These are phyloP conservation scores for Yamadazyma paraphyllophila DNA, from an alignment of 805 yeast species.

Conservation along the genomic window DNA sequence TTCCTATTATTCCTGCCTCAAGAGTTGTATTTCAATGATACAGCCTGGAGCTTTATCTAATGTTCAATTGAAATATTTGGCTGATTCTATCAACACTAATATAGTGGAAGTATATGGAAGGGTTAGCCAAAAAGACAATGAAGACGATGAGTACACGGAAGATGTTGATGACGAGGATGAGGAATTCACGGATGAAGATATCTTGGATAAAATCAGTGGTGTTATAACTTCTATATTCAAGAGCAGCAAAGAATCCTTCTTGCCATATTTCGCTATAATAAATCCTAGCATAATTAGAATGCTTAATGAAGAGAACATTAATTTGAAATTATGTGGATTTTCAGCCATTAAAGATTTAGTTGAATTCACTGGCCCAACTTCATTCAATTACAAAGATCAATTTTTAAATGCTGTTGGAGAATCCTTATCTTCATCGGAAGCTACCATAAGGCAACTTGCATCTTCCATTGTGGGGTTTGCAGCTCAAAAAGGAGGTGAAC, in stretches of 20 bases:
- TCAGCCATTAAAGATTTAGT: constrained; percentile 77
- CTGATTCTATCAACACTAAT: constrained; percentile 58
- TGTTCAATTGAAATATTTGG: constrained; percentile 54
- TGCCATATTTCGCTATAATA: constrained; percentile 62
- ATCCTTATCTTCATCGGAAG: constrained; percentile 60
- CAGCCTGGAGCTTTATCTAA: constrained; percentile 61
- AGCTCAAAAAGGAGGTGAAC: constrained; percentile 73
- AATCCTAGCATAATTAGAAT: constrained; percentile 62
- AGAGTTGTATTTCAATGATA: constrained; percentile 62
- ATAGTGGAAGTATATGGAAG: constrained; percentile 69
- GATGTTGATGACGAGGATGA: constrained; percentile 81
- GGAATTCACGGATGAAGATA: constrained; percentile 87
- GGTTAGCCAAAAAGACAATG: constrained; percentile 64
- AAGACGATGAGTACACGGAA: constrained; percentile 82
- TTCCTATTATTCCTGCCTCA: constrained; percentile 71
- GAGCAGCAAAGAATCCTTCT: constrained; percentile 53
- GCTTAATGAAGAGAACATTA: constrained; percentile 64
- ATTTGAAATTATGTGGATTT: constrained; percentile 72
- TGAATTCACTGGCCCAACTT: constrained; percentile 72
- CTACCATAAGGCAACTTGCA: constrained; percentile 83
- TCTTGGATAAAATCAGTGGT: constrained; percentile 81
- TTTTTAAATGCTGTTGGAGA: constrained; percentile 66
- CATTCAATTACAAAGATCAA: constrained; percentile 60
- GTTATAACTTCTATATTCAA: constrained; percentile 70
- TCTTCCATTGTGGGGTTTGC: constrained; percentile 81